Conservation (phyloP, 257 asterid species). For the Solanum appendiculatum region DNA sequence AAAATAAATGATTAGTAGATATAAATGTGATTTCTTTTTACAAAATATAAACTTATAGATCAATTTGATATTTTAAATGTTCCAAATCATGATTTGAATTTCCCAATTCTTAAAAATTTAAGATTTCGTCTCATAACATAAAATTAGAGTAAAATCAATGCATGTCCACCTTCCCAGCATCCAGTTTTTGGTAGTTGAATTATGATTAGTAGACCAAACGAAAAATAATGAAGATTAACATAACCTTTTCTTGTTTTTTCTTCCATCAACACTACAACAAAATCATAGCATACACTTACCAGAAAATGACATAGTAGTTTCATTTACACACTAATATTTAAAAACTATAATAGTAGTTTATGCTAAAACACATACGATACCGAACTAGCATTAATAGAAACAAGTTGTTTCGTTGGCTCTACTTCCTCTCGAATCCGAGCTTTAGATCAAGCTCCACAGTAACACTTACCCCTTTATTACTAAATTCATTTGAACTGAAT, state of each 20-base stretch:
- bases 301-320: background rate
- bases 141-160: too few relatives aligned
- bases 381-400: background rate
- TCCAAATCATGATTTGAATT: too few relatives aligned
- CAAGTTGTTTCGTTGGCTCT: background rate
- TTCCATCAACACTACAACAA: background rate
- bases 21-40: too few relatives aligned
- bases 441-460: constrained; percentile 53
- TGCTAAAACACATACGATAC: background rate
- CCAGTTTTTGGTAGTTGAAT: too few relatives aligned
- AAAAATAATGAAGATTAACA: background rate
- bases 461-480: constrained; percentile 1
- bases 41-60: too few relatives aligned
- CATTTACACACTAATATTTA: background rate
- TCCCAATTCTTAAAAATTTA: too few relatives aligned
- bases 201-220: background rate
- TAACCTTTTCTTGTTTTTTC: background rate
- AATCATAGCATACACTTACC: background rate
- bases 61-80: too few relatives aligned
- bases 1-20: too few relatives aligned
- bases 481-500: constrained; percentile 20
- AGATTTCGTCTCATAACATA: too few relatives aligned
- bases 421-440: background rate
- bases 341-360: background rate
- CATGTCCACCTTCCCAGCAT: too few relatives aligned